Evolutionary conservation across 805 yeast genomes (phyloP), one percentile per base, ranked within the genome.

Genomic region (Cyberlindnera mississippiensis): DNA sequence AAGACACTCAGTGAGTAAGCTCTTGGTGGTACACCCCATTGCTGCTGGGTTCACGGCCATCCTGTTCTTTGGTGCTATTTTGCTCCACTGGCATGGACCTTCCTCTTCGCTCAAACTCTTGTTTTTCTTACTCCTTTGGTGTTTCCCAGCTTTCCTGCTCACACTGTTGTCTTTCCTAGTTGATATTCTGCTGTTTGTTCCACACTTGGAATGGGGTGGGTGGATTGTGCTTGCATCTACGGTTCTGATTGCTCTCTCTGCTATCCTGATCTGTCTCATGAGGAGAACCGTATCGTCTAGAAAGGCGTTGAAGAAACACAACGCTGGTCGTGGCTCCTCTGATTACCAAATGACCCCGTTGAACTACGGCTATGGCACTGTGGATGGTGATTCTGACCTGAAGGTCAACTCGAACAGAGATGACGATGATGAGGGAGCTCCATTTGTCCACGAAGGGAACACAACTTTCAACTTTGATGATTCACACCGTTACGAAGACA

Each of bases 221-320:
- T 91, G 97, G 97, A 66, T 84, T 38, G 74, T 85, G 45, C 65
- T 90, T 19, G 78, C 78, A 0, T 76, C 91, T 1, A 76, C 93
- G 0, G 74, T 83, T 2, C 60, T 82, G 26, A 69, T 81, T 35
- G 83, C 91, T 0, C 48, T 82, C 2, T 71, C 78, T 22, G 80
- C 87, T 1, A 73, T 88, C 2, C 59, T 82, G 49, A 62, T 85
- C 15, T 87, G 96, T 59, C 71, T 85, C 40, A 72, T 83, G 68
- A 77, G 90, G 55, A 68, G 96, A 51, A 73, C 85, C 0, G 75
- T 79, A 4, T 71, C 75, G 2, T 57, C 62, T 0, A 53, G 62
- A 53, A 53, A 50, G 16, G 53, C 46, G 1, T 37, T 46, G 34
- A 47, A 48, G 33, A 46, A 40, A 20, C 34, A 39, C 13, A 44